A percentile compares a stretch with the other conserved stretches of the same genome.
Evolutionary conservation across 2,329 filamentous ascomycete genomes (phyloP).

Genomic region (Bretziella fagacearum): DNA sequence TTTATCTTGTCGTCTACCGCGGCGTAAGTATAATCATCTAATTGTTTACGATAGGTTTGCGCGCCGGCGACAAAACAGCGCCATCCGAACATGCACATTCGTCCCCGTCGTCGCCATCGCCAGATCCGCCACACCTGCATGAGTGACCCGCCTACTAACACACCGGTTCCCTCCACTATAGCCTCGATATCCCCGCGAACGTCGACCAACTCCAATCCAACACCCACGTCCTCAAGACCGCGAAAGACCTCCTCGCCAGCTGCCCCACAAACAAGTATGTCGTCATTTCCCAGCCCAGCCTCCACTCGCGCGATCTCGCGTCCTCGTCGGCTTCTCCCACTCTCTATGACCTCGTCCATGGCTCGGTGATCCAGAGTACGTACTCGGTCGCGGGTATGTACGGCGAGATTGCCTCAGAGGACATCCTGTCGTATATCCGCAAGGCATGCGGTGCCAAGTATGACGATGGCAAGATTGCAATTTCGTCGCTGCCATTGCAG

Average conservation of each 20-base stretch:
- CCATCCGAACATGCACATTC: neutral
- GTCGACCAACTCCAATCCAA: slow-evolving; percentile 30
- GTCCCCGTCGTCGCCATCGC: neutral
- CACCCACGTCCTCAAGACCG: slow-evolving; percentile 26
- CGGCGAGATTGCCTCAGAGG: slow-evolving; percentile 28
- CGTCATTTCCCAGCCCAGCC: slow-evolving; percentile 58
- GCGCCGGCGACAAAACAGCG: too few species aligned
- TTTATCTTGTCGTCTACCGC: slow-evolving; percentile 78
- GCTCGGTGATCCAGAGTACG: slow-evolving; percentile 23
- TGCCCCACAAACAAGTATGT: slow-evolving; percentile 67
- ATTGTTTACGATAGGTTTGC: too few species aligned
- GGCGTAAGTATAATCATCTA: slow-evolving; percentile 54
- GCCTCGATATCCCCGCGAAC: slow-evolving; percentile 22
- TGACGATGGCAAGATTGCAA: slow-evolving; percentile 9
- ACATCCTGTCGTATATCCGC: slow-evolving; percentile 29
- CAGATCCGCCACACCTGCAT: neutral
- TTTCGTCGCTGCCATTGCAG: slow-evolving; percentile 12
- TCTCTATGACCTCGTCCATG: slow-evolving; percentile 28
- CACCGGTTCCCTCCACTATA: slow-evolving; percentile 16
- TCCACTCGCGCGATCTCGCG: slow-evolving; percentile 50
- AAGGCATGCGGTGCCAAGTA: slow-evolving; percentile 25
- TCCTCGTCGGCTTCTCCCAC: slow-evolving; percentile 28
- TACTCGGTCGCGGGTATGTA: slow-evolving; percentile 42
- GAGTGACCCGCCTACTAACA: slow-evolving; percentile 10
- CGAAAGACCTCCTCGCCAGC: slow-evolving; percentile 36